Conservation (phyloP, 257 asterid genomes). For the Salvia rosmarinus region DNA sequence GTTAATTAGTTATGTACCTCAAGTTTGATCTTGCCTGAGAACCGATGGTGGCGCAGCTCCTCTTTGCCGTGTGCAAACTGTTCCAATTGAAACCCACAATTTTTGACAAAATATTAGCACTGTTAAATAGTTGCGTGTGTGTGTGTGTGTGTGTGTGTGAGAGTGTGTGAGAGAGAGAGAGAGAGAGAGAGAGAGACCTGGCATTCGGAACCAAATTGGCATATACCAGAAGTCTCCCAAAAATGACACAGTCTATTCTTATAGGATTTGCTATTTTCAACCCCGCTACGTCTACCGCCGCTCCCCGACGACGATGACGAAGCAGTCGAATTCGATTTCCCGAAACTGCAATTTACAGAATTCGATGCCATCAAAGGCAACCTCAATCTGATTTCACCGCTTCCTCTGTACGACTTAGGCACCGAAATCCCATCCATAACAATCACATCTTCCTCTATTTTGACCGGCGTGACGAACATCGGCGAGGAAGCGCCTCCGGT, state of each 20-base stretch:
- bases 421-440: conserved; percentile 84
- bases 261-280: conserved; percentile 36
- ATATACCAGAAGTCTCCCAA: conserved; percentile 50
- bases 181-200: conserved; percentile 52
- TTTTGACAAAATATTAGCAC: conserved; percentile 8
- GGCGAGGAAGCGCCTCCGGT: conserved; percentile 38
- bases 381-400: conserved; percentile 42
- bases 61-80: conserved; percentile 70
- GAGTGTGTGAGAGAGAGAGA: conserved; percentile 13
- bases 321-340: conserved; percentile 34
- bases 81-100: conserved; percentile 28
- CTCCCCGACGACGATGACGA: conserved; percentile 35
- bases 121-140: conserved; percentile 6
- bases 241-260: conserved; percentile 45
- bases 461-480: conserved; percentile 47
- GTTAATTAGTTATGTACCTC: conserved; percentile 52
- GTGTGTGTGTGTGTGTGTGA: too few relatives aligned
- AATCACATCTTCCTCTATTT: conserved; percentile 75
- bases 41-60: conserved; percentile 51
- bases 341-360: conserved; percentile 37
- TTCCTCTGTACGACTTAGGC: conserved; percentile 38
- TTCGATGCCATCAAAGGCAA: conserved; percentile 37
- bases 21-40: conserved; percentile 44
- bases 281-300: conserved; percentile 38
- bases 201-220: conserved; percentile 63